Evolutionary conservation across 768 basidiomycete species (phyloP), one percentile per base, ranked within the genome.

Genomic region (Tricholoma terreum): DNA sequence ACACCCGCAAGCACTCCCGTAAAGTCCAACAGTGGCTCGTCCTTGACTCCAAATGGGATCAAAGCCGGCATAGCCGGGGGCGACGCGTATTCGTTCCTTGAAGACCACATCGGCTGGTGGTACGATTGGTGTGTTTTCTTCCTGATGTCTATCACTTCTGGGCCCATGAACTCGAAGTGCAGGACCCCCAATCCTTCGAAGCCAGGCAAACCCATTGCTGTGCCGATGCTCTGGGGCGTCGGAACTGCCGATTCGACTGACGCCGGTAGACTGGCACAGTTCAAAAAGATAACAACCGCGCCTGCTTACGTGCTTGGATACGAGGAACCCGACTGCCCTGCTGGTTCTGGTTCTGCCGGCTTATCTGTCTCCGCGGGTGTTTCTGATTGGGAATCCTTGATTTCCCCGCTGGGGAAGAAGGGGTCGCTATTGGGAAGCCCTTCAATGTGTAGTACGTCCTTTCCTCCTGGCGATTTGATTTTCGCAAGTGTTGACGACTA

Each of bases 161-260:
- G 12, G 12, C 14, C 17, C n/a, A 35, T 19, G 35, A 56, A 45
- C 31, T 49, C 46, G 30, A 9, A 50, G 22, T 4, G 51, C 49
- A 75, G 76, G 76, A 69, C 77, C 8, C 76, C 78, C 2, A 70
- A 69, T 45, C 79, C 78, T 1, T 69, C 68, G 1, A 74, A 75
- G 63, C 58, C 71, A 10, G 75, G 76, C n/a, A 68, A 60, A 42
- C 73, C 75, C 11, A 70, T 79, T 36, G 69, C 71, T 4, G 75
- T 79, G 7, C 76, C 78, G 15, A 79, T 80, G 79, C 73, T 80
- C 5, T 79, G 79, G 79, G 79, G 79, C 15, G 72, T 66, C 14
- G 79, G 79, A 22, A 67, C 65, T 12, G 73, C 67, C 9, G 77
- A 78, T 59, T 54, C 66, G 12, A 68, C 71, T 45, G 79, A 80